Conservation (phyloP, 129 eudicot species). For the Flaveria brownii region DNA sequence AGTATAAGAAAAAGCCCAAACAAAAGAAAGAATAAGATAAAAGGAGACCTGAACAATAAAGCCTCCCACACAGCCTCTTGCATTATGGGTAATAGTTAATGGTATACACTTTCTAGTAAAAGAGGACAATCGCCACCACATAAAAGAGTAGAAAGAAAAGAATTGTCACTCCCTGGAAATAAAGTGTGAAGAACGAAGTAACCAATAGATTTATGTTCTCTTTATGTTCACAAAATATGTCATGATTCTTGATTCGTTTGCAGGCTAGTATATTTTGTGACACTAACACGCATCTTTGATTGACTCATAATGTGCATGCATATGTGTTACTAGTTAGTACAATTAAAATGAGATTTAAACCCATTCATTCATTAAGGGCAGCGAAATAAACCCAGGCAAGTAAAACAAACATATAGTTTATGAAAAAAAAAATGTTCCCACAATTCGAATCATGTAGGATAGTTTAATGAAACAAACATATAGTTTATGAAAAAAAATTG, state of each 20-base stretch:
- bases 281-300: constrained; percentile 1
- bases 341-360: neutral
- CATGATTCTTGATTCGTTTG: neutral
- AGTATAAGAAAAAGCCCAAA: neutral
- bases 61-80: neutral
- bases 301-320: neutral
- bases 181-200: neutral
- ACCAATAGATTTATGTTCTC: neutral
- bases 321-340: neutral
- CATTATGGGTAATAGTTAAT: no score
- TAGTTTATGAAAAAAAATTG: no score
- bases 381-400: neutral
- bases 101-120: neutral
- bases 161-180: neutral
- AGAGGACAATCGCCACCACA: neutral
- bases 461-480: neutral
- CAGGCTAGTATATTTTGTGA: neutral
- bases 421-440: neutral
- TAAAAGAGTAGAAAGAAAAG: neutral
- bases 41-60: neutral
- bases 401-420: neutral
- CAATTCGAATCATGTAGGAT: neutral
- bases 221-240: neutral
- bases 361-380: neutral
- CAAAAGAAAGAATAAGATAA: no score